Evolutionary conservation across 768 basidiomycete genomes (phyloP).

Genomic region (Mycena galopus): DNA sequence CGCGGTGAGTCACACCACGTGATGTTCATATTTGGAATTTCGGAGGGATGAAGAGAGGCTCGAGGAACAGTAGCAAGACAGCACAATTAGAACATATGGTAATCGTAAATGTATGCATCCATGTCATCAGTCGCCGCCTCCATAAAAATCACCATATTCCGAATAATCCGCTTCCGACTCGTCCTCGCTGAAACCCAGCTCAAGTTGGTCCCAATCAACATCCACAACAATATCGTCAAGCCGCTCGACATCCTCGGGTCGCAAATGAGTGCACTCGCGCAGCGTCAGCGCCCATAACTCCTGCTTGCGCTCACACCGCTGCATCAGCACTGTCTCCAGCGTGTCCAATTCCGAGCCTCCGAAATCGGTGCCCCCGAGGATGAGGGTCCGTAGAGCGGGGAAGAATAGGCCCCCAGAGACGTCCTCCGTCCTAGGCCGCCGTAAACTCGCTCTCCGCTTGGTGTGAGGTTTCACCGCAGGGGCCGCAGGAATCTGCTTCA

Average conservation of each 20-base stretch:
- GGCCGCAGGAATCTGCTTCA: slow-evolving; percentile 27
- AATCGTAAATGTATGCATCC: slow-evolving; percentile 10
- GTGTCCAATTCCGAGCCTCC: slow-evolving; percentile 25
- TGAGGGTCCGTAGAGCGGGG: slow-evolving; percentile 43
- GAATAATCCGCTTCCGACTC: slow-evolving; percentile 21
- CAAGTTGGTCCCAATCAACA: slow-evolving; percentile 52
- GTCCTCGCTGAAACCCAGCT: slow-evolving; percentile 41
- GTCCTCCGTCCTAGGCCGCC: slow-evolving; percentile 24
- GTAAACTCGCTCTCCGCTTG: slow-evolving; percentile 30
- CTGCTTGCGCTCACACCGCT: slow-evolving; percentile 47
- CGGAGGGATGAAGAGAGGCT: no score
- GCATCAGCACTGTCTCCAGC: slow-evolving; percentile 44
- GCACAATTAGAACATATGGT: no score
- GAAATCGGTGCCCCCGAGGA: slow-evolving; percentile 43
- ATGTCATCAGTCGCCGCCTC: not conserved
- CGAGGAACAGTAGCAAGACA: no score
- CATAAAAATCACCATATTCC: not conserved
- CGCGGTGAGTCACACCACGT: not conserved
- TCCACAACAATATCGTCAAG: slow-evolving; percentile 46
- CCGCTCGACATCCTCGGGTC: slow-evolving; percentile 37
- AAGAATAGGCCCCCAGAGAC: slow-evolving; percentile 41
- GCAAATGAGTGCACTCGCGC: slow-evolving; percentile 42
- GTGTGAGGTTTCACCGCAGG: slow-evolving; percentile 1
- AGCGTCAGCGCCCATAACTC: slow-evolving; percentile 46
- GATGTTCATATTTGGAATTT: not conserved